A percentile compares a stretch with the other conserved stretches of the same genome.
Conservation (phyloP, 78 protist species). For the Bodo saltans region DNA sequence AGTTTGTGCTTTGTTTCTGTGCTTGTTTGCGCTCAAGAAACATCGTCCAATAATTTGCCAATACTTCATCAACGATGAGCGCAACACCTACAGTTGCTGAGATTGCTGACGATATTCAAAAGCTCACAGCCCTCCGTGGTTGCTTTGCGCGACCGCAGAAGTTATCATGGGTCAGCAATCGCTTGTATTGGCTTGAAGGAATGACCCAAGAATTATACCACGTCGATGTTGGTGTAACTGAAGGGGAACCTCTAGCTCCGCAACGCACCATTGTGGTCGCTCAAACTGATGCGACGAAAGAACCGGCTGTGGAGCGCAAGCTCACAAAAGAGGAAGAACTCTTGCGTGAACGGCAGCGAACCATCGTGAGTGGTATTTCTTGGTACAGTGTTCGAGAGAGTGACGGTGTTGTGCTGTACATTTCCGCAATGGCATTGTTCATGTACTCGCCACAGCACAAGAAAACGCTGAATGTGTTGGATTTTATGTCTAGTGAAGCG, state of each 20-base stretch:
- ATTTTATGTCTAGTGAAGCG: background rate
- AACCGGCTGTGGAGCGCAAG: background rate
- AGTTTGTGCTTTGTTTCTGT: too few relatives aligned
- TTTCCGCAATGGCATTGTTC: background rate
- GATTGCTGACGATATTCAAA: too few relatives aligned
- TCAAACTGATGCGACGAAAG: background rate
- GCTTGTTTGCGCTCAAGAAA: too few relatives aligned
- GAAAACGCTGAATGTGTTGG: background rate
- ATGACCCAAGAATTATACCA: background rate
- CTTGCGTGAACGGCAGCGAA: conserved; percentile 5
- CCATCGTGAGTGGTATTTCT: background rate
- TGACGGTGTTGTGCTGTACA: background rate
- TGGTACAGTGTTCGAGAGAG: background rate
- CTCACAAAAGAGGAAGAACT: conserved; percentile 1
- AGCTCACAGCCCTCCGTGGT: too few relatives aligned
- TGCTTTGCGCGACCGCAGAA: background rate
- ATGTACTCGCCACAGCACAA: background rate
- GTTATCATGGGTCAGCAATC: background rate
- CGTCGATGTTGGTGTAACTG: too few relatives aligned
- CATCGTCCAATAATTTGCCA: too few relatives aligned
- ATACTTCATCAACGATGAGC: too few relatives aligned
- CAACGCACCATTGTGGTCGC: background rate
- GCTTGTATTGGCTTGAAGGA: background rate
- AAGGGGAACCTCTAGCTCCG: too few relatives aligned
- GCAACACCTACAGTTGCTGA: too few relatives aligned